These are phyloP conservation scores for Ophiostoma pallidulum DNA, from an alignment of 2,329 filamentous ascomycete species.

Conservation along the genomic window DNA sequence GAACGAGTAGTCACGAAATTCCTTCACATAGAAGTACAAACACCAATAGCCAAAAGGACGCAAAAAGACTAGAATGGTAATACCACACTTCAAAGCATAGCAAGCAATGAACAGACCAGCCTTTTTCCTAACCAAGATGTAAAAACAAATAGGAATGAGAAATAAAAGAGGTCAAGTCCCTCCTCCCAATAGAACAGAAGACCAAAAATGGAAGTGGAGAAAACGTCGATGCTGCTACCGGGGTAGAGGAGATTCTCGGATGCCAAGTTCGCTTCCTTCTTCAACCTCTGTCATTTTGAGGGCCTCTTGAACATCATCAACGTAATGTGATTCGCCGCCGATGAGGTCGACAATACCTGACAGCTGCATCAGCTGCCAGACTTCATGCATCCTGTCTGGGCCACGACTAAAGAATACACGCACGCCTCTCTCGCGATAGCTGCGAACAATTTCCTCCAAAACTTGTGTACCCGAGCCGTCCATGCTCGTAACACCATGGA, in stretches of 20 bases:
- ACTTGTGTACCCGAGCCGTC: constrained; percentile 93
- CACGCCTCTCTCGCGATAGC: constrained; percentile 68
- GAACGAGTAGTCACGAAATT: too few species aligned
- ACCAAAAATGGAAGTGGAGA: background rate
- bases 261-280: constrained; percentile 26
- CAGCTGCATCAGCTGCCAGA: constrained; percentile 63
- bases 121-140: too few species aligned
- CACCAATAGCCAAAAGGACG: too few species aligned
- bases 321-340: constrained; percentile 70
- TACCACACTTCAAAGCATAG: too few species aligned
- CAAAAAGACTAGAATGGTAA: too few species aligned
- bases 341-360: constrained; percentile 80
- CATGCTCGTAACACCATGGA: constrained; percentile 91
- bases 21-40: too few species aligned
- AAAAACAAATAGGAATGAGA: background rate
- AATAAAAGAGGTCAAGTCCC: background rate
- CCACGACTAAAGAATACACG: constrained; percentile 63
- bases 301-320: constrained; percentile 75
- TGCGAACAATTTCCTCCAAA: constrained; percentile 75
- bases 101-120: too few species aligned
- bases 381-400: constrained; percentile 39
- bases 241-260: background rate
- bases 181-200: too few species aligned
- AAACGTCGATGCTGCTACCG: background rate
- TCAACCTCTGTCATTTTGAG: constrained; percentile 70